These are phyloP conservation scores for Crithidia expoeki DNA, from an alignment of 208 protist species.

Conservation along the genomic window DNA sequence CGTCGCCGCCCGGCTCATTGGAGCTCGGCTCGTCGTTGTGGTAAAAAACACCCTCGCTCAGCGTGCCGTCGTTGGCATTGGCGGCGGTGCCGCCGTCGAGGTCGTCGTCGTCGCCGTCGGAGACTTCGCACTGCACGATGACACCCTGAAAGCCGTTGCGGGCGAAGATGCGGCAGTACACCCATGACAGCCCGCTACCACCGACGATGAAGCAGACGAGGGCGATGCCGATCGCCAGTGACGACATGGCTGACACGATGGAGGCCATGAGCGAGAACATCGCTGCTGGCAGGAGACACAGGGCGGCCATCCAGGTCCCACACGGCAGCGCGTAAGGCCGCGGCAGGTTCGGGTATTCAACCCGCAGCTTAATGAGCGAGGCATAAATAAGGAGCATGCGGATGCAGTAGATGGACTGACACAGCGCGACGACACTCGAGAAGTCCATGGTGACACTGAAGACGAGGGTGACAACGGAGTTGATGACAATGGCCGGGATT, in stretches of 20 bases:
- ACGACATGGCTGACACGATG: conserved; percentile 66
- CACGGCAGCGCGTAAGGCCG: conserved; percentile 76
- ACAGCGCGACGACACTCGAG: conserved; percentile 74
- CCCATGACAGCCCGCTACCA: conserved; percentile 57
- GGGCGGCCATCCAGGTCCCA: conserved; percentile 54
- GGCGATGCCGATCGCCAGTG: conserved; percentile 64
- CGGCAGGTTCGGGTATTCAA: conserved; percentile 78
- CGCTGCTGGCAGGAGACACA: conserved; percentile 63
- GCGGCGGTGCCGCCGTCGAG: conserved; percentile 16
- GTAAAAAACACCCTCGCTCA: conserved; percentile 74
- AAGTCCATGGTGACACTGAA: conserved; percentile 79
- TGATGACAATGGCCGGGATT: conserved; percentile 77
- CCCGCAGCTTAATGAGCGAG: conserved; percentile 69
- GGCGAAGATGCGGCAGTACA: conserved; percentile 79
- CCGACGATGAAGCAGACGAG: conserved; percentile 60
- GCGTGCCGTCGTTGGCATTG: conserved; percentile 15
- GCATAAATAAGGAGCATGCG: conserved; percentile 82
- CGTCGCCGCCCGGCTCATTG: conserved; percentile 36
- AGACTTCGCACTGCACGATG: conserved; percentile 73
- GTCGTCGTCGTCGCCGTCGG: conserved; percentile 26
- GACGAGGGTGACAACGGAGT: conserved; percentile 59
- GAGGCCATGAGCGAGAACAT: conserved; percentile 69
- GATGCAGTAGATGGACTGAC: conserved; percentile 82
- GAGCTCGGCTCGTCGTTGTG: conserved; percentile 24
- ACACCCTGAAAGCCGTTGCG: conserved; percentile 82